Base-by-base conservation (phyloP, 2,329 filamentous ascomycete species). In the Albophoma yamanashiensis region DNA sequence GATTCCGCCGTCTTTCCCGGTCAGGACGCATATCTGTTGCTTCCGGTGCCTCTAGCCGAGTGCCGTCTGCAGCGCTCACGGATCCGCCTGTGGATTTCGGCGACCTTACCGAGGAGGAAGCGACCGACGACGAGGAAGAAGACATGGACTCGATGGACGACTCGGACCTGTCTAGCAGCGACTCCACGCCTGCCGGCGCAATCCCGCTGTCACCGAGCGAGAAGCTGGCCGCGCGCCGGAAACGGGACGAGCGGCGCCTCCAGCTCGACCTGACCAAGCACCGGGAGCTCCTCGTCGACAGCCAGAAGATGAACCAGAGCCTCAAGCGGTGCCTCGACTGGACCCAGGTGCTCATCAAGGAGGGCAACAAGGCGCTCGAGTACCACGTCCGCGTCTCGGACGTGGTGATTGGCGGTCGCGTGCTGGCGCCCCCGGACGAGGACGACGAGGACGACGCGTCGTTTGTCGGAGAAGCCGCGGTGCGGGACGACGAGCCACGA, bases 241-340 rank as follows among this genome's bases (percentile, higher is more conserved):
- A 84, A 56, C 83, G 83, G 58, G 93, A 97, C 64, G 91, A 96
- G 70, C 88, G 88, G 65, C 85, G 91, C 38, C 79, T 97, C n/a
- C 84, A 89, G 66, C 80, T 92, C 5, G 94, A 99, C 72, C 80
- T 99, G 0, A 83, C 87, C 4, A 93, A 92, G 70, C 94, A 99
- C 71, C 90, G 92, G 65, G 89, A 96, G 68, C 79, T 97, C 1
- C 82, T 99, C 11, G 79, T 92, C 45, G 92, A 96, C 71, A 94
- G 89, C 65, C 92, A 97, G 69, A 95, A 92, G 76, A 92, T 97
- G 79, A 97, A 97, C 70, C 90, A 95, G 71, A 96, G 90, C 71
- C 82, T 99, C 55, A 95, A 91, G 72, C 83, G 91, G 56, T 99
- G 94, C 72, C 80, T 97, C 40, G 86, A 87, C 65, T 93, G 91